phyloP scores from a whole-genome alignment of 1,284 basidiomycete genomes.

The Moesziomyces sp. region DNA sequence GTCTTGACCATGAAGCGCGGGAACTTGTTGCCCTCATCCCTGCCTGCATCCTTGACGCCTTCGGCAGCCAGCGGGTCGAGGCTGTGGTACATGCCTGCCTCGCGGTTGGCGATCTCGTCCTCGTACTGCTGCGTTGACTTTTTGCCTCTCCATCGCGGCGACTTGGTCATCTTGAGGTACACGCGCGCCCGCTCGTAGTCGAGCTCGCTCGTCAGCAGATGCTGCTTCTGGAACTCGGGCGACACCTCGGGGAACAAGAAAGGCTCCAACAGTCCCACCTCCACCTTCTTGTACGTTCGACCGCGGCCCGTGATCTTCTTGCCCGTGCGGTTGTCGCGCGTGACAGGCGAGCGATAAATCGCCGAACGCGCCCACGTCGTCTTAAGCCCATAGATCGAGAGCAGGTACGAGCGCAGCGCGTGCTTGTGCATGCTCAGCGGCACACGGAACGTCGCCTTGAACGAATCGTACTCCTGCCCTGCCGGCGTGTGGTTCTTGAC shows the following conservation, averaged over 20 bases:
- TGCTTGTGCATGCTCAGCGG: conserved; percentile 86
- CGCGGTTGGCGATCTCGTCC: conserved; percentile 27
- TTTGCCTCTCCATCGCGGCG: conserved; percentile 52
- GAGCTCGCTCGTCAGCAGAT: conserved; percentile 52
- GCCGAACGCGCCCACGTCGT: conserved; percentile 94
- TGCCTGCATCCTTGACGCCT: background rate
- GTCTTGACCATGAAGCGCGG: conserved; percentile 40
- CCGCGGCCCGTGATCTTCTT: conserved; percentile 69
- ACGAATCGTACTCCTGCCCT: conserved; percentile 88
- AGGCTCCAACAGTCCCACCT: conserved; percentile 65
- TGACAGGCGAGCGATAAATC: conserved; percentile 73
- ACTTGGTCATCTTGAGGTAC: conserved; percentile 61
- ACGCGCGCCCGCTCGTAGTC: conserved; percentile 50
- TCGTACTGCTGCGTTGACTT: conserved; percentile 43
- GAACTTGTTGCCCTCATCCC: conserved; percentile 18
- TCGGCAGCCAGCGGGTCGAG: conserved; percentile 17
- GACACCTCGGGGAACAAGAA: conserved; percentile 64
- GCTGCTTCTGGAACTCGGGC: conserved; percentile 49
- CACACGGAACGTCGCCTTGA: conserved; percentile 91
- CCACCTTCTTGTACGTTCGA: conserved; percentile 64
- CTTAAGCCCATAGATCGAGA: conserved; percentile 77
- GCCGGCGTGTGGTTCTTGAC: conserved; percentile 83
- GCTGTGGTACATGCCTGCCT: conserved; percentile 13
- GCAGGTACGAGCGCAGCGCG: conserved; percentile 86
- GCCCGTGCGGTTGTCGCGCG: conserved; percentile 69